Base-by-base conservation (phyloP, 176 grass and related monocot genomes). In the Aegilops speltoides region DNA sequence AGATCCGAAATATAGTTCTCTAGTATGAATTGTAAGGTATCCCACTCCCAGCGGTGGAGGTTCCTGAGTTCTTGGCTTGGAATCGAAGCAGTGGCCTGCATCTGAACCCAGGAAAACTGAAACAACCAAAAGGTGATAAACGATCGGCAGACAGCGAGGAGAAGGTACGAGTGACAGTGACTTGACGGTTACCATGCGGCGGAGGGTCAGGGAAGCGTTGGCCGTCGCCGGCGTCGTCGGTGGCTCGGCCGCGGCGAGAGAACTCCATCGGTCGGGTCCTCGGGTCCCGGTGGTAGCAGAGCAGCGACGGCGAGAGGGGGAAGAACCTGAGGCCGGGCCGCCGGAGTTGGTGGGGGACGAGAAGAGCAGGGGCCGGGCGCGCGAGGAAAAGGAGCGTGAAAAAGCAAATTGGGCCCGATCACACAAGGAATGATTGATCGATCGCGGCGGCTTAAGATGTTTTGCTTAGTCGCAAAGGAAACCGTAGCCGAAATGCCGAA, bases 181-280 rank as follows among this genome's bases (percentile, higher is more conserved):
- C 37, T 41, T 4, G 12, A 37, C n/a, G 16, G 16, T 29, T 77
- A 88, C 73, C 64, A 2, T 78, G 86, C 52, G 50, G 26, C 28
- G 71, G 71, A 82, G 71, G 36, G 7, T 77, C 88, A 7, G 62
- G 77, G 71, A 86, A 85, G 82, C 36, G 69, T 60, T 28, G 10
- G 69, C 22, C 46, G 26, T 50, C 60, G 43, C 15, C 31, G 36
- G 7, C 63, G 14, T 20, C 76, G 64, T 37, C 76, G 34, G 52
- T 54, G 20, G 64, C 22, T n/a, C 22, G 74, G 26, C 81, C 74
- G 0, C 87, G 82, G 75, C 73, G 24, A 23, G 87, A 46, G 76
- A 89, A 80, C 36, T 89, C 87, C 87, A 85, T 85, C 19, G 57
- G 10, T 25, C 33, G 6, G 3, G 68, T 33, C 14, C 8, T 23